These are phyloP conservation scores for Daldinia grandis DNA, from an alignment of 495 filamentous ascomycete species.

Conservation along the genomic window DNA sequence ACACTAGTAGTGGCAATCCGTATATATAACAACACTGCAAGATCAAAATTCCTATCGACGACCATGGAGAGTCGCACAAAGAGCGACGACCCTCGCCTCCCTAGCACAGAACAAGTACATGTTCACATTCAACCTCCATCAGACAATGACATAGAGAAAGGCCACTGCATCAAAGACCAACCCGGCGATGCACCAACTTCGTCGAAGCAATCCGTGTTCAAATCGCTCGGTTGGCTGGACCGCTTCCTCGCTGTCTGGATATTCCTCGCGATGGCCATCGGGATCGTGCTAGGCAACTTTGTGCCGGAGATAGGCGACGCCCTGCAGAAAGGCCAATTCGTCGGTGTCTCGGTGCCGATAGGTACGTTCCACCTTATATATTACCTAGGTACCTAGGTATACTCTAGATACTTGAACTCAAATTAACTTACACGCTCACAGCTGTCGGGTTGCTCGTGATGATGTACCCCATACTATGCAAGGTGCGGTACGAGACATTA, in stretches of 20 bases:
- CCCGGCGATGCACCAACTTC: not conserved
- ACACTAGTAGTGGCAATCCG: not conserved
- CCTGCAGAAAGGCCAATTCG: constrained; percentile 76
- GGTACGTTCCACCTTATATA: constrained; percentile 55
- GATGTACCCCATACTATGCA: constrained; percentile 97
- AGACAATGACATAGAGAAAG: not conserved
- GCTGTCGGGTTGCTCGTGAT: constrained; percentile 86
- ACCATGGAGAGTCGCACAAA: not conserved
- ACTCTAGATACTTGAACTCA: not conserved
- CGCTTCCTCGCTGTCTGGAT: constrained; percentile 86
- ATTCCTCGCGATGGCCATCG: constrained; percentile 82
- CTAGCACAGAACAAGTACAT: not conserved
- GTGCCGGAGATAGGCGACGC: constrained; percentile 67
- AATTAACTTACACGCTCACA: constrained; percentile 39
- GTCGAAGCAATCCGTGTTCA: constrained; percentile 51
- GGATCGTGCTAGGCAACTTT: constrained; percentile 83
- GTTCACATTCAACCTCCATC: not conserved
- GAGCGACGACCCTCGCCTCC: not conserved
- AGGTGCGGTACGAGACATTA: constrained; percentile 84
- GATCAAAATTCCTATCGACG: not conserved
- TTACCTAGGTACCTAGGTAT: not conserved
- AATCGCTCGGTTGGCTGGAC: constrained; percentile 71
- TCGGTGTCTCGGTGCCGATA: constrained; percentile 78
- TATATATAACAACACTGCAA: not conserved
- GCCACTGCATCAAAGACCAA: not conserved